A percentile compares a stretch with the other conserved stretches of the same genome.
Evolutionary conservation across 1,139 yeast genomes (phyloP).

Genomic region (Eremothecium sinecaudum): DNA sequence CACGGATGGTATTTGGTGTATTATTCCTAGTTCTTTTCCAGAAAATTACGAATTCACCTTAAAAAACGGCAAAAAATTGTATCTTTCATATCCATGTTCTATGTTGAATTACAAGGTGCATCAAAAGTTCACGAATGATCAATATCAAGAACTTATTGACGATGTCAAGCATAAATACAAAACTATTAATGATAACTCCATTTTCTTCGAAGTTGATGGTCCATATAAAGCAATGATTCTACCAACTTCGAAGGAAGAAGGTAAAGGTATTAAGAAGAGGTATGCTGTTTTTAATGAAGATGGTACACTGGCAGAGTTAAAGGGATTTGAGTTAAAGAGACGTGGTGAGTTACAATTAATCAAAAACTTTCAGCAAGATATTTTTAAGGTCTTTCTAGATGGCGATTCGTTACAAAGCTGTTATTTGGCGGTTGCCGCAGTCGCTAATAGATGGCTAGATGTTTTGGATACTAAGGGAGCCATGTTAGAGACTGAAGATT

Average conservation of each 20-base stretch:
- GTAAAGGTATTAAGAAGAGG: slow-evolving; percentile 89
- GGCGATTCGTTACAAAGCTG: slow-evolving; percentile 73
- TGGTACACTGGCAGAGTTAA: slow-evolving; percentile 87
- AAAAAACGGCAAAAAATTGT: slow-evolving; percentile 67
- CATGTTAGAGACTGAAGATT: slow-evolving; percentile 86
- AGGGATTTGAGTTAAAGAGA: slow-evolving; percentile 93
- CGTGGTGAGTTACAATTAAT: slow-evolving; percentile 93
- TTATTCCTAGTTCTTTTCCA: slow-evolving; percentile 84
- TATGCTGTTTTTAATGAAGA: slow-evolving; percentile 96
- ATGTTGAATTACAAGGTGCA: slow-evolving; percentile 94
- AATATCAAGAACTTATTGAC: slow-evolving; percentile 80
- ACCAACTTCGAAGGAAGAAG: slow-evolving; percentile 97
- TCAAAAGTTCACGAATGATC: slow-evolving; percentile 82
- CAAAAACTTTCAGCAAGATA: slow-evolving; percentile 90
- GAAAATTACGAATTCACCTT: slow-evolving; percentile 69
- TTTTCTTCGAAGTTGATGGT: slow-evolving; percentile 97
- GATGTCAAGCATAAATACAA: slow-evolving; percentile 58
- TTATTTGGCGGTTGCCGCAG: slow-evolving; percentile 80
- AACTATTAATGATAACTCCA: slow-evolving; percentile 81
- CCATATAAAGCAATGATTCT: slow-evolving; percentile 96
- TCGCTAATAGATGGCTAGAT: slow-evolving; percentile 94
- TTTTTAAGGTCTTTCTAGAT: slow-evolving; percentile 81
- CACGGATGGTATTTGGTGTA: slow-evolving; percentile 99
- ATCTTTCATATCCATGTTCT: slow-evolving; percentile 87
- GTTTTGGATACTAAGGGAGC: slow-evolving; percentile 81